Conservation (phyloP, 1,284 basidiomycete species). For the Acaromyces ingoldii region DNA sequence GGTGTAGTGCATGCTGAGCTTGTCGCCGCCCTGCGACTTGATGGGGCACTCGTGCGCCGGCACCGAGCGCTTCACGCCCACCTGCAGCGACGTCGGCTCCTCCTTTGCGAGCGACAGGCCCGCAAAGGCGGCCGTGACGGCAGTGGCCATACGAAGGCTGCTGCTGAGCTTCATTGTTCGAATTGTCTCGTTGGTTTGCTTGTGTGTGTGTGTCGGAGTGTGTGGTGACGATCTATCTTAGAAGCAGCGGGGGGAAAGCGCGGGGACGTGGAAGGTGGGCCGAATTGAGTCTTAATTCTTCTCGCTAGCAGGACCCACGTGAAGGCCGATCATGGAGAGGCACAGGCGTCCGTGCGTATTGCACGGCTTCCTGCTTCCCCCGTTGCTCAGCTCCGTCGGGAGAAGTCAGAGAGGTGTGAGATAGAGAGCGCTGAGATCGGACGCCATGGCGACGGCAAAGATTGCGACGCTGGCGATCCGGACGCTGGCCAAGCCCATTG, state of each 20-base stretch:
- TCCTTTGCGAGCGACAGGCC: slow-evolving; percentile 18
- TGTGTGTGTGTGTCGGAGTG: too few relatives aligned
- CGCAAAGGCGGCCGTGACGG: background rate
- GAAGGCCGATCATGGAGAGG: too few relatives aligned
- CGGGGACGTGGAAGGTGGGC: too few relatives aligned
- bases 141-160: background rate
- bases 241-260: too few relatives aligned
- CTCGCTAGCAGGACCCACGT: too few relatives aligned
- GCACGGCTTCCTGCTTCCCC: too few relatives aligned
- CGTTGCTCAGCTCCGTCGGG: too few relatives aligned
- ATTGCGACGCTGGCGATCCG: slow-evolving; percentile 43
- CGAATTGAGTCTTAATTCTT: too few relatives aligned
- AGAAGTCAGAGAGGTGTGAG: too few relatives aligned
- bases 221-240: too few relatives aligned
- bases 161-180: background rate
- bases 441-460: slow-evolving; percentile 48
- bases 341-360: too few relatives aligned
- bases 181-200: background rate
- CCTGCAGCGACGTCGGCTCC: slow-evolving; percentile 34
- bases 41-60: slow-evolving; percentile 59
- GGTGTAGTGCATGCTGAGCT: slow-evolving; percentile 65
- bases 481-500: slow-evolving; percentile 50
- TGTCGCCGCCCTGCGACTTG: slow-evolving; percentile 64
- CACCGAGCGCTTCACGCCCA: slow-evolving; percentile 54
- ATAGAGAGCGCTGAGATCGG: too few relatives aligned